Conservation (phyloP, 306 rosid genomes). For the Ochetophila trinervis region DNA sequence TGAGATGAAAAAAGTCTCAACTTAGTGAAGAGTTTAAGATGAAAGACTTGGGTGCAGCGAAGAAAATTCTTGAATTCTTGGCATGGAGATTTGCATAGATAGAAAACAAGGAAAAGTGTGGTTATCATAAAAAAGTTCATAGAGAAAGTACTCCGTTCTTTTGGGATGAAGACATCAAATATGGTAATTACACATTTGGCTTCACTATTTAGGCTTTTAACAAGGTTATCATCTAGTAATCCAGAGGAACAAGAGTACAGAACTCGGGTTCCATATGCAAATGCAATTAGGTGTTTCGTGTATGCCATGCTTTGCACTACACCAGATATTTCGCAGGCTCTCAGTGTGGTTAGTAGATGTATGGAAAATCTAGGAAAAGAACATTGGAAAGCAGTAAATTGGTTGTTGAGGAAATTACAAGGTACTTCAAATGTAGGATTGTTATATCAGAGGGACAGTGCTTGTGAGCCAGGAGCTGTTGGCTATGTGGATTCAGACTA, state of each 20-base stretch:
- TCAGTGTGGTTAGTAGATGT: not conserved
- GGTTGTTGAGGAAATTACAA: not conserved
- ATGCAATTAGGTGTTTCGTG: not conserved
- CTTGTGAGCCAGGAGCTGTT: not conserved
- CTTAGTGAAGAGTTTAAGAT: not conserved
- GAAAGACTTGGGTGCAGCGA: not conserved
- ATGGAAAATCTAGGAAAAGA: not conserved
- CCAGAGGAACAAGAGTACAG: no score
- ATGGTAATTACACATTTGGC: not conserved
- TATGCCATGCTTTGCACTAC: not conserved
- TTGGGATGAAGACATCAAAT: not conserved
- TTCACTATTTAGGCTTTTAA: not conserved
- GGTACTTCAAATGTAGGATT: not conserved
- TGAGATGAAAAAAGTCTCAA: no score
- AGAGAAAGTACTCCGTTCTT: no score
- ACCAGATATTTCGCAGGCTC: not conserved
- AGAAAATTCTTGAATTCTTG: not conserved
- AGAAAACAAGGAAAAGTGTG: not conserved
- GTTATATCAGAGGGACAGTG: not conserved
- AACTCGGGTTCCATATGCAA: not conserved
- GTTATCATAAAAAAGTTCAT: not conserved
- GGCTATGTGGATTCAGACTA: not conserved
- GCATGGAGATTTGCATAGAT: not conserved
- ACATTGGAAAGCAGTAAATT: not conserved
- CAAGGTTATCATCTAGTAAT: no score